Evolutionary conservation across 179 eudicot species (phyloP), one percentile per base, ranked within the genome.

Genomic region (Heliamphora pulchella): DNA sequence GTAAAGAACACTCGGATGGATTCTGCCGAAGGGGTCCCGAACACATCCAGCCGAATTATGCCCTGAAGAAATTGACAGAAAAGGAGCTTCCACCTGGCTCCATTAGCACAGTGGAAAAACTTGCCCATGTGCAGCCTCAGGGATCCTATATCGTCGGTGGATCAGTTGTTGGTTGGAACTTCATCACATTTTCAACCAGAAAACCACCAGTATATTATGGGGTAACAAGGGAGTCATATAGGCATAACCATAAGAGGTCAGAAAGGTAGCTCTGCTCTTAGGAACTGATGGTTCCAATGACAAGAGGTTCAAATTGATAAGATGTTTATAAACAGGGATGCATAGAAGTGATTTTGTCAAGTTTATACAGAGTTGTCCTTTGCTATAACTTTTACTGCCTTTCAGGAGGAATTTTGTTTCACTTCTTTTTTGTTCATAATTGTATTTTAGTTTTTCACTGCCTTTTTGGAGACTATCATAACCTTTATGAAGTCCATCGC

Each of bases 91-190:
- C 58, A 0, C 20, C 43, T 0, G 5, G 14, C n/a, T 61, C 61
- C 22, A 8, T 72, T n/a, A 72, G 44, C 14, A 50, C 61, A 72
- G 46, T 41, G 22, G 41, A 18, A 59, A 71, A 46, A 1, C 0
- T 5, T n/a, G 7, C 11, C 8, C 2, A 31, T 1, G 57, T n/a
- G 41, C 74, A 3, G 2, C 7, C 68, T 50, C 10, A 43, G 50
- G 66, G 81, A 13, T 58, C 76, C n/a, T 59, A 79, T 58, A 71
- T 79, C 39, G 59, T 79, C 22, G 81, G 81, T 71, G 64, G 76
- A 39, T 79, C 81, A 3, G 9, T 58, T 71, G 10, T 22, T 15
- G 69, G 81, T 5, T 20, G 76, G 81, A 70, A 79, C 58, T 79
- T 70, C 39, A 79, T 79, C 76, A 70, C 81, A 13, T 71, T 55